Evolutionary conservation across 352 stramenopile species (phyloP).

Genomic region (Globisporangium middletonii): DNA sequence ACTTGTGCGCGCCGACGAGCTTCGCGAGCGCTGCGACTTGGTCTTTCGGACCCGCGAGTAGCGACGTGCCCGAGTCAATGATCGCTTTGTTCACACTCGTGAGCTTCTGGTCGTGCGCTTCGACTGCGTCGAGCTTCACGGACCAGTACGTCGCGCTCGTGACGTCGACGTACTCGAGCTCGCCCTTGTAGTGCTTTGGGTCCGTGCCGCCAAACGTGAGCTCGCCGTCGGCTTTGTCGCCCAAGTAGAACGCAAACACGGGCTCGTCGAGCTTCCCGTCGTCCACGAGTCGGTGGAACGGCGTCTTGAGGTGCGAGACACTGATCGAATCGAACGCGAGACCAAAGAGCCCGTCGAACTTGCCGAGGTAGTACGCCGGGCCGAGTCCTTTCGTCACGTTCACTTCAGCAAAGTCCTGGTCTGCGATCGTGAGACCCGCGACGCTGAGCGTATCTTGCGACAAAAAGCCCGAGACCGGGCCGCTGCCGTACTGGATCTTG

Average conservation of each 20-base stretch:
- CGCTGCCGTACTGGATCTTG: conserved; percentile 85
- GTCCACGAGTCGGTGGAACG: conserved; percentile 86
- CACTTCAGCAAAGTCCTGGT: conserved; percentile 85
- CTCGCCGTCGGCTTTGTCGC: conserved; percentile 29
- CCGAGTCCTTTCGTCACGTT: conserved; percentile 86
- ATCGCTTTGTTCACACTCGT: conserved; percentile 17
- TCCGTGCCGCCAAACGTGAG: conserved; percentile 35
- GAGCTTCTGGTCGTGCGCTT: conserved; percentile 24
- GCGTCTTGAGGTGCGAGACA: conserved; percentile 70
- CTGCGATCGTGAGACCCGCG: conserved; percentile 22
- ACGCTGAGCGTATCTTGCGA: conserved; percentile 53
- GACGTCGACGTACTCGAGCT: conserved; percentile 65
- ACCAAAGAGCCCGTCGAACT: conserved; percentile 93
- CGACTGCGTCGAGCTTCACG: conserved; percentile 30
- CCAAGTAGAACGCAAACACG: conserved; percentile 90
- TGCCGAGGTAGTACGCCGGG: conserved; percentile 82
- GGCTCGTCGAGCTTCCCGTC: conserved; percentile 56
- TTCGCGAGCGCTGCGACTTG: conserved; percentile 16
- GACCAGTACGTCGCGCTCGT: conserved; percentile 18
- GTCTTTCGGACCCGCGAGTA: conserved; percentile 15
- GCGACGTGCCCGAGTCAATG: conserved; percentile 19
- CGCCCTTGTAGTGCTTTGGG: conserved; percentile 78
- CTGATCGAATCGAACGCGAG: conserved; percentile 85
- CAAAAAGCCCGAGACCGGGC: conserved; percentile 72
- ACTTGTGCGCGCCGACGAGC: conserved; percentile 58